Evolutionary conservation across 352 stramenopile species (phyloP), one percentile per base, ranked within the genome.

Genomic region (Globisporangium solare): DNA sequence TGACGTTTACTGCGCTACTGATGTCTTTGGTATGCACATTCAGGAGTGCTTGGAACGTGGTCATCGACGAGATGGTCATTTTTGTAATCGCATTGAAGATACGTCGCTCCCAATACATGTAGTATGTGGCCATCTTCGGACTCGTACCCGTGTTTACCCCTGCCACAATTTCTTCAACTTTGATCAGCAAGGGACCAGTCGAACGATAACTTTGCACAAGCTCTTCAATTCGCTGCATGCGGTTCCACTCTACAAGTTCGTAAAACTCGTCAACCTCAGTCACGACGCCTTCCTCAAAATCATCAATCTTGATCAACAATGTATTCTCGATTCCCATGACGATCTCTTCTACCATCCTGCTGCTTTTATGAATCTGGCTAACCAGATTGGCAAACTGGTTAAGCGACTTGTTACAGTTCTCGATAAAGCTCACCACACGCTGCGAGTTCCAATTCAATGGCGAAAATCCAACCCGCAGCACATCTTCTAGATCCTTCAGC

Each of bases 391-490:
- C 77, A 63, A 98, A 98, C 60, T 97, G 88, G 52, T 96, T 96
- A 3, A 98, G 65, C 0, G 92, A 83, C 56, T 96, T 96, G 58
- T 94, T 93, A 63, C 87, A 95, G 48, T 89, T 84, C 46, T 98
- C 93, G 41, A 98, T 97, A 64, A 98, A 98, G 39, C 82, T 92
- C 20, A 94, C 59, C n/a, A 98, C 95, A 27, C 95, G 93, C 67
- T 98, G 94, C 3, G 93, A 98, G 57, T 97, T 98, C 95, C 95
- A 98, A 65, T 98, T 98, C 10, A 98, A 70, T 31, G 95, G 93
- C 5, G 92, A 95, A 61, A 98, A 98, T 0, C 95, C 95, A 2
- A 91, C 79, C 7, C 82, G 84, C 0, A 97, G 57, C 1, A 89
- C 85, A 42, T 94, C 82, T 39, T 96, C 83, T 0, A 98, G 70